A percentile compares a stretch with the other conserved stretches of the same genome.
These are phyloP conservation scores for Hsuehochloa calcarea DNA, from an alignment of 176 grass and related monocot species.

Conservation along the genomic window DNA sequence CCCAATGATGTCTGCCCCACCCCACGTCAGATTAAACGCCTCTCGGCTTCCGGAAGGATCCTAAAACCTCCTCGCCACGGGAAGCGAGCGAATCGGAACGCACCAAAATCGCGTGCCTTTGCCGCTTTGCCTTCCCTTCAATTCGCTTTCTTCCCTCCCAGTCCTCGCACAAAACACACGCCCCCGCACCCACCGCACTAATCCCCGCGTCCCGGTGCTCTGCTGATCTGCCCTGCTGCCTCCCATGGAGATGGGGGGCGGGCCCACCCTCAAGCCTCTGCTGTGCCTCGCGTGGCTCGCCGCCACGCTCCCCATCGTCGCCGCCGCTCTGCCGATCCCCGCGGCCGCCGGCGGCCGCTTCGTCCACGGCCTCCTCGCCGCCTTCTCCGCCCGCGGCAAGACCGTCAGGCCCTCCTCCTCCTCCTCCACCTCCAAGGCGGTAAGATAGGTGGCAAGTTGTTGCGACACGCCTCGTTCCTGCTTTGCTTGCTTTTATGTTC, in stretches of 20 bases:
- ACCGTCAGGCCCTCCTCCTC: constrained; percentile 37
- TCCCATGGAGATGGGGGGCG: constrained; percentile 37
- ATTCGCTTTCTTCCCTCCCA: not conserved
- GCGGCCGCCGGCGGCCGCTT: constrained; percentile 31
- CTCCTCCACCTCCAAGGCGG: constrained; percentile 35
- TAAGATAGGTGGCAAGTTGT: constrained; percentile 15
- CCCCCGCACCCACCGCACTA: not conserved
- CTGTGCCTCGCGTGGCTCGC: constrained; percentile 51
- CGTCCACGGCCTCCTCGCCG: constrained; percentile 33
- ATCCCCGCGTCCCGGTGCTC: not conserved
- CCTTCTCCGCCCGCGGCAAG: constrained; percentile 50
- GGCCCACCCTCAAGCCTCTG: constrained; percentile 26
- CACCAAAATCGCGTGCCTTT: not conserved
- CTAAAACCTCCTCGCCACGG: no score
- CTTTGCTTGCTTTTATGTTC: not conserved
- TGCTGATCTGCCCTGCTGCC: no score
- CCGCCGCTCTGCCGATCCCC: constrained; percentile 49
- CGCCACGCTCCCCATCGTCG: constrained; percentile 45
- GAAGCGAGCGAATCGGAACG: not conserved
- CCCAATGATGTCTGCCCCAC: no score
- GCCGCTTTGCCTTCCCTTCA: not conserved
- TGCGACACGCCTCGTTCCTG: not conserved
- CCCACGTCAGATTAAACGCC: no score
- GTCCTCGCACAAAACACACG: not conserved
- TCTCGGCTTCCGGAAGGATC: no score